phyloP scores from a whole-genome alignment of 2,329 filamentous ascomycete genomes.

The Diaporthe sp. region DNA sequence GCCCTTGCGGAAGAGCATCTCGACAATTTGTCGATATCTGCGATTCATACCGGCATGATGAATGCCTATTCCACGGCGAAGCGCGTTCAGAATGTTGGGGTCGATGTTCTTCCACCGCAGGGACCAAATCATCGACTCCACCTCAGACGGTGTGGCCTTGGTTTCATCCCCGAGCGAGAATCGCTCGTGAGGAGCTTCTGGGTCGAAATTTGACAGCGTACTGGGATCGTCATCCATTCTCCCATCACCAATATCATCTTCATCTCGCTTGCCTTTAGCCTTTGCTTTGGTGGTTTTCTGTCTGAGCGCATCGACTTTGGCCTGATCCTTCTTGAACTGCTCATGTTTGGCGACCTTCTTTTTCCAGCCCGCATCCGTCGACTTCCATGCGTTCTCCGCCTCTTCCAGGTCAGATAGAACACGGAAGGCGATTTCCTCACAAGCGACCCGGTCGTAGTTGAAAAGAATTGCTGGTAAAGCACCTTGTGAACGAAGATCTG shows the following conservation, averaged over 20 bases:
- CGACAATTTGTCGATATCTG: conserved; percentile 79
- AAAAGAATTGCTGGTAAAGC: conserved; percentile 82
- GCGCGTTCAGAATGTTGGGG: conserved; percentile 67
- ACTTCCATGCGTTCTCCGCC: conserved; percentile 69
- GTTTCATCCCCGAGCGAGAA: conserved; percentile 77
- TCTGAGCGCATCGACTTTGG: conserved; percentile 39
- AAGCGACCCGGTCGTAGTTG: conserved; percentile 77
- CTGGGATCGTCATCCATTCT: conserved; percentile 68
- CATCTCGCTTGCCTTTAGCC: conserved; percentile 52
- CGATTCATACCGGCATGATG: conserved; percentile 87
- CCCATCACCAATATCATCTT: conserved; percentile 57
- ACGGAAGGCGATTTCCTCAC: conserved; percentile 68
- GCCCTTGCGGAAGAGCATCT: conserved; percentile 80
- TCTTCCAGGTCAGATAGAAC: conserved; percentile 66
- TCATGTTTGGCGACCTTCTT: conserved; percentile 70
- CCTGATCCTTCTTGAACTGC: conserved; percentile 64
- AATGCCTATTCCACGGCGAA: conserved; percentile 78
- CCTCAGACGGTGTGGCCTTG: conserved; percentile 68
- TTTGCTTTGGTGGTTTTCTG: conserved; percentile 41
- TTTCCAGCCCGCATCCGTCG: conserved; percentile 70
- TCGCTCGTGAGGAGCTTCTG: conserved; percentile 70
- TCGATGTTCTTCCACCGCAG: conserved; percentile 64
- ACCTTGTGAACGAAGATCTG: conserved; percentile 57
- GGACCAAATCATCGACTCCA: conserved; percentile 65
- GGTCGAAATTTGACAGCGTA: conserved; percentile 75